phyloP scores from a whole-genome alignment of 306 rosid species.

The Amphicarpaea edgeworthii region DNA sequence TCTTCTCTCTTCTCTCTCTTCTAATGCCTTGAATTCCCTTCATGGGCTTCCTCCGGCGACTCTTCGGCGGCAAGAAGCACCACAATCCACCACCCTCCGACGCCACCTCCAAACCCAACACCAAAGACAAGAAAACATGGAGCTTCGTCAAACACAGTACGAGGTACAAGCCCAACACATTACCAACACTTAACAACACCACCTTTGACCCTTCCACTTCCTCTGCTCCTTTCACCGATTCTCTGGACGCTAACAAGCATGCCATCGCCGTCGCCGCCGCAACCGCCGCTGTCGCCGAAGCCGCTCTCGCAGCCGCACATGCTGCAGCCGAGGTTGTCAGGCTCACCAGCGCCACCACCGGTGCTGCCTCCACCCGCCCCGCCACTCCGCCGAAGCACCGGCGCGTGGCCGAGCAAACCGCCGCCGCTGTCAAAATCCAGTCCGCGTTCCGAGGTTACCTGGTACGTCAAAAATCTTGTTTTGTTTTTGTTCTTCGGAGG shows the following conservation, averaged over 20 bases:
- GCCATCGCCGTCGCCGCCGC: slow-evolving; percentile 96
- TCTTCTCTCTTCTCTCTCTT: neutral
- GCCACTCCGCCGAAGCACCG: slow-evolving; percentile 20
- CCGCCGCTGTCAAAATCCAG: slow-evolving; percentile 73
- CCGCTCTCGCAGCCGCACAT: slow-evolving; percentile 91
- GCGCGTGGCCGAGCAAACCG: slow-evolving; percentile 41
- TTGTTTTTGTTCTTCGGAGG: neutral
- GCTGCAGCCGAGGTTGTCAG: slow-evolving; percentile 94
- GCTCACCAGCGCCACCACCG: slow-evolving; percentile 44
- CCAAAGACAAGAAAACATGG: slow-evolving; percentile 56
- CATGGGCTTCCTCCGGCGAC: slow-evolving; percentile 94
- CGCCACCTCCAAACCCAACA: slow-evolving; percentile 13
- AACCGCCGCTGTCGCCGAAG: slow-evolving; percentile 93
- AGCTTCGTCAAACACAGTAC: slow-evolving; percentile 45
- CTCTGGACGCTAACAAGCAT: slow-evolving; percentile 72
- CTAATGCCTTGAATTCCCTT: slow-evolving; percentile 52
- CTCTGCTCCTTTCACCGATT: slow-evolving; percentile 28
- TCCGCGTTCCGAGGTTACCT: slow-evolving; percentile 85
- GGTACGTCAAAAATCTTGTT: slow-evolving; percentile 52
- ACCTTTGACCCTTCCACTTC: slow-evolving; percentile 34
- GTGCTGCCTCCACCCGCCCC: neutral
- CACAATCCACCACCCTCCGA: slow-evolving; percentile 7
- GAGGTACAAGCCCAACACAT: slow-evolving; percentile 24
- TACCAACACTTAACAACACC: slow-evolving; percentile 4
- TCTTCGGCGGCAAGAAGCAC: slow-evolving; percentile 67